Evolutionary conservation across 2,329 filamentous ascomycete species (phyloP), one percentile per base, ranked within the genome.

Genomic region (Cladosporium phlei): DNA sequence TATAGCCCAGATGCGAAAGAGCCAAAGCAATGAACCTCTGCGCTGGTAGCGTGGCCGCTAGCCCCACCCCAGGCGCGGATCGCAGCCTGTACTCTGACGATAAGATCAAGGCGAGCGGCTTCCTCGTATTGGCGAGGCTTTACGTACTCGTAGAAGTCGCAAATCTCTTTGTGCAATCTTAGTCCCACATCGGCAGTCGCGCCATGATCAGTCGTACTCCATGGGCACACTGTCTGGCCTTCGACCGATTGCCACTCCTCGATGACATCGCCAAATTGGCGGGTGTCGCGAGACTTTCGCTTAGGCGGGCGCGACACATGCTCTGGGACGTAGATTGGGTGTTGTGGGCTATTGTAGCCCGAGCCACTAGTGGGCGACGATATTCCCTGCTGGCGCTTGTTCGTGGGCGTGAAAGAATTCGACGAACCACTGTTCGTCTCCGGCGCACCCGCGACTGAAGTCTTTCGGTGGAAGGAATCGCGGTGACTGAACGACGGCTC

Each of bases 131-230:
- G 67, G 35, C 79, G 77, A 2, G 93, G 93, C 52, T 78, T 81
- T 24, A 95, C 85, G 63, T 84, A 94, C 27, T 90, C 75, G 63
- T 90, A 94, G 63, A 96, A 97, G 58, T 94, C 87, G 22, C 86
- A 71, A 33, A 97, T 83, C 66, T 98, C 93, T 59, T 89, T 88
- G 66, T 97, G 89, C 20, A 98, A 71, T 66, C 87, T 64, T 44
- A 59, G 38, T 10, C 52, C 58, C 20, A 48, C 33, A 39, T 51
- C 53, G 27, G 52, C 47, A 6, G 49, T 52, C 4, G 11, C 30
- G 24, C 27, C 49, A 53, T 42, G 55, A 52, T 84, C 75, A 4
- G 64, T 52, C 20, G 58, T 64, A 61, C 29, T 65, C 88, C 88
- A 93, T 2, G 89, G 89, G 16, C 74, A 74, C 19, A 70, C 20